These are phyloP conservation scores for Chlorociboria aeruginascens DNA, from an alignment of 495 filamentous ascomycete species.

Conservation along the genomic window DNA sequence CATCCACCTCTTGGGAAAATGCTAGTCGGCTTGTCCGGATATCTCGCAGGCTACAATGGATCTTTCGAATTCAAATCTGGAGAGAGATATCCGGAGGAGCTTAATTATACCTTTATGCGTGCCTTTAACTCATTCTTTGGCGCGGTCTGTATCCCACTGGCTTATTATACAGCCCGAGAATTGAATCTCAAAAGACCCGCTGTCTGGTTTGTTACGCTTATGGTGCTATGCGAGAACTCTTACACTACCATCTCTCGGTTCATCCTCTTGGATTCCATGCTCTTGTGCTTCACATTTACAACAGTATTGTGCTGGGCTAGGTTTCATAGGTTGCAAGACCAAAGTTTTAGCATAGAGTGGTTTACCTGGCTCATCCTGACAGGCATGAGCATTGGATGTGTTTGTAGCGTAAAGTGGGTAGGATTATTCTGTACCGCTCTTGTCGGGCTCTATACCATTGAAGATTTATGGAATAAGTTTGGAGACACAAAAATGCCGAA, in stretches of 20 bases:
- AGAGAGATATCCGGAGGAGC: conserved; percentile 81
- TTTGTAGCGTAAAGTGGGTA: conserved; percentile 97
- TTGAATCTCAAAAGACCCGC: conserved; percentile 74
- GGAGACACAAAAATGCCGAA: conserved; percentile 85
- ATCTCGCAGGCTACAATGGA: conserved; percentile 94
- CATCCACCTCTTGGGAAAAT: conserved; percentile 97
- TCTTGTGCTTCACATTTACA: conserved; percentile 94
- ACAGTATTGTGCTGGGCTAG: conserved; percentile 93
- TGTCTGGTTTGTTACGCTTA: conserved; percentile 88
- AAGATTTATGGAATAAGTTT: conserved; percentile 98
- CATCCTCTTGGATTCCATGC: conserved; percentile 95
- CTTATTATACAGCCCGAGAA: conserved; percentile 88
- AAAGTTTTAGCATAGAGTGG: conserved; percentile 83
- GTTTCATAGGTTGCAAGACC: conserved; percentile 75
- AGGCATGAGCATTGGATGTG: conserved; percentile 89
- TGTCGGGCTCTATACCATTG: conserved; percentile 89
- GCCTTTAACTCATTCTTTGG: conserved; percentile 95
- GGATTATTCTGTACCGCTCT: conserved; percentile 89
- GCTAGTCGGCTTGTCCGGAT: conserved; percentile 90
- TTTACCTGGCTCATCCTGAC: conserved; percentile 84
- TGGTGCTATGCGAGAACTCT: conserved; percentile 97
- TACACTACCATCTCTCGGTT: conserved; percentile 98
- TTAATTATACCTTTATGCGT: conserved; percentile 98
- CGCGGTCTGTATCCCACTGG: conserved; percentile 81
- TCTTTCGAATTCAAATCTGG: conserved; percentile 99